These are phyloP conservation scores for Melampsora abietis-canadensis DNA, from an alignment of 1,284 basidiomycete species.

Conservation along the genomic window DNA sequence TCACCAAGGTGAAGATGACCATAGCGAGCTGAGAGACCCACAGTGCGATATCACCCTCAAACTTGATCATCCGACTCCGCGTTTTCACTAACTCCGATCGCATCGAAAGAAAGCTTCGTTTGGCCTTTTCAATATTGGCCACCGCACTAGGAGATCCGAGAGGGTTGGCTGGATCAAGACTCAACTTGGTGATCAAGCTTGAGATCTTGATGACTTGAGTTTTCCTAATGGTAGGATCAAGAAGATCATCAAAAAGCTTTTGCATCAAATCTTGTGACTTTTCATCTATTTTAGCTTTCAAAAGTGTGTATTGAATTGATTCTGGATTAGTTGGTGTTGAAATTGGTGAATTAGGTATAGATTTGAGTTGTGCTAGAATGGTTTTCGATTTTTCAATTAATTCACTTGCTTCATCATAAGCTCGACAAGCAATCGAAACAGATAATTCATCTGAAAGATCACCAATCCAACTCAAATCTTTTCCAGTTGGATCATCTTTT, in stretches of 20 bases:
- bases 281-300: constrained; percentile 62
- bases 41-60: constrained; percentile 80
- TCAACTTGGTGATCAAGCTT: constrained; percentile 63
- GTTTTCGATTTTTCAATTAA: constrained; percentile 66
- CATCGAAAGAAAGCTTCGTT: constrained; percentile 76
- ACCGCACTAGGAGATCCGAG: constrained; percentile 53
- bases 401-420: constrained; percentile 79
- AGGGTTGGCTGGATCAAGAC: neutral
- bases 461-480: constrained; percentile 65
- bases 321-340: neutral
- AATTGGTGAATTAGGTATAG: neutral
- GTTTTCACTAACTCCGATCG: constrained; percentile 71
- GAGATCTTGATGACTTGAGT: constrained; percentile 69
- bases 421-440: constrained; percentile 80
- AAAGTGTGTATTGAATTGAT: constrained; percentile 11
- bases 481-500: constrained; percentile 52
- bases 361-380: neutral
- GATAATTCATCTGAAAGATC: constrained; percentile 88
- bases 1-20: constrained; percentile 81
- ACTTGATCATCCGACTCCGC: constrained; percentile 77
- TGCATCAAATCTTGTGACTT: constrained; percentile 69
- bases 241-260: constrained; percentile 70
- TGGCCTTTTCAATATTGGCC: constrained; percentile 72
- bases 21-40: constrained; percentile 74
- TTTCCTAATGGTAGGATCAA: constrained; percentile 73